Percentiles rank a stretch among this genome's conserved stretches.
These are phyloP conservation scores for Alternaria sp. DNA, from an alignment of 2,329 filamentous ascomycete genomes.

Conservation along the genomic window DNA sequence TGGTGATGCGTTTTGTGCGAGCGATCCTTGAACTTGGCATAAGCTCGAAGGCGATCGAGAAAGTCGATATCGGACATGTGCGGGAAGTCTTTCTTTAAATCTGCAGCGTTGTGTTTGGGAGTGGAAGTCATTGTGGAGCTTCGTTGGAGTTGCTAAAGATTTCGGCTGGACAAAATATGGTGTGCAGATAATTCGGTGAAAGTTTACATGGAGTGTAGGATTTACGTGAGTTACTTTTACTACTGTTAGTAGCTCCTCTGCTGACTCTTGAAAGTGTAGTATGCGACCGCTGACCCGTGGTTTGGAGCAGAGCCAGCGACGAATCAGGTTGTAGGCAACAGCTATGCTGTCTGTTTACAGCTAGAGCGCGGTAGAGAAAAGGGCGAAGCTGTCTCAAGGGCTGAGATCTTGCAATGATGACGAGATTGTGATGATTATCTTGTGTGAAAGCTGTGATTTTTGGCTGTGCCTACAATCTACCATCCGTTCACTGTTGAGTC, in stretches of 20 bases:
- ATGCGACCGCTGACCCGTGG: neutral
- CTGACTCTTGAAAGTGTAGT: neutral
- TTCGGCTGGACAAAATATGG: neutral
- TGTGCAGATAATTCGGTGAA: neutral
- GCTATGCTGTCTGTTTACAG: neutral
- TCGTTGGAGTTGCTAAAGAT: neutral
- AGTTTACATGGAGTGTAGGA: neutral
- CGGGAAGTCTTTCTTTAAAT: neutral
- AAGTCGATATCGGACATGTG: neutral
- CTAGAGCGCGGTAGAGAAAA: neutral
- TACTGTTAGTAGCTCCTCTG: neutral
- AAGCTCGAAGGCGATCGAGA: neutral
- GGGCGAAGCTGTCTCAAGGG: neutral
- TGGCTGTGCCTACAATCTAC: too few relatives aligned
- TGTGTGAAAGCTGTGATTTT: too few relatives aligned
- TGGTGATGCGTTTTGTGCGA: neutral
- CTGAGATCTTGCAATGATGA: neutral
- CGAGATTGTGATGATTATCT: neutral
- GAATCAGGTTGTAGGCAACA: neutral
- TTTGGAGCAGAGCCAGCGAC: neutral
- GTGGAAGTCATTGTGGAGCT: neutral
- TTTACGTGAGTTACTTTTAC: neutral
- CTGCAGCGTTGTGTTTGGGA: neutral
- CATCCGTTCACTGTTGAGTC: neutral
- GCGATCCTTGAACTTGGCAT: neutral